Evolutionary conservation across 1,284 basidiomycete species (phyloP), one percentile per base, ranked within the genome.

Genomic region (Fistulinella staudtii): DNA sequence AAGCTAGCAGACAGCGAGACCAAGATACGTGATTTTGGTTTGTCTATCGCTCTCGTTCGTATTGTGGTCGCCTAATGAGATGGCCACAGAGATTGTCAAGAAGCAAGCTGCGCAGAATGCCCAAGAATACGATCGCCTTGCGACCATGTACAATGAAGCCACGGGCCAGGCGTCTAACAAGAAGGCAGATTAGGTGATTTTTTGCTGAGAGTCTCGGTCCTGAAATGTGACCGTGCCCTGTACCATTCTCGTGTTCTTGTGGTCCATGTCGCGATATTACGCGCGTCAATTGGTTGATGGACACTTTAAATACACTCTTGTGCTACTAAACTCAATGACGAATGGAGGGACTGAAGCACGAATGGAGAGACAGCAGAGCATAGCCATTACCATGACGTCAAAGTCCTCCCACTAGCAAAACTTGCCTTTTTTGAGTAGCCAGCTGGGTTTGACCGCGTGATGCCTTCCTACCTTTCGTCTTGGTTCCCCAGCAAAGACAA

Each of bases 21-120:
- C 43, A 79, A 82, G 61, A 67, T 74, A 20, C 73, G 77, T 23
- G 89, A 93, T 61, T 83, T 87, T 53, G 82, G 87, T 89, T 53
- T 47, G 79, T 71, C 4, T 4, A 3, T 7, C 8, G 4, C 20
- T 18, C 3, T 35, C 5, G 10, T 27, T 13, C 22, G 9, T 17
- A 7, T 11, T 23, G 13, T 15, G 36, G 46, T 41, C 37, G n/a
- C n/a, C 24, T 5, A 11, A 21, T 36, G 23, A n/a, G n/a, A n/a
- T n/a, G n/a, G n/a, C n/a, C n/a, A n/a, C 50, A 89, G 88, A 81
- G 28, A 85, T 81, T n/a, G 67, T 93, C 48, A 90, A 90, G 74
- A 85, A 84, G 66, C 89, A 93, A 65, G 84, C 87, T 0, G 63
- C 72, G 3, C 84, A 89, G 57, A 89, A 91, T 56, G 80, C 79